phyloP scores from a whole-genome alignment of 1,284 basidiomycete genomes.

The Cryptococcus depauperatus region DNA sequence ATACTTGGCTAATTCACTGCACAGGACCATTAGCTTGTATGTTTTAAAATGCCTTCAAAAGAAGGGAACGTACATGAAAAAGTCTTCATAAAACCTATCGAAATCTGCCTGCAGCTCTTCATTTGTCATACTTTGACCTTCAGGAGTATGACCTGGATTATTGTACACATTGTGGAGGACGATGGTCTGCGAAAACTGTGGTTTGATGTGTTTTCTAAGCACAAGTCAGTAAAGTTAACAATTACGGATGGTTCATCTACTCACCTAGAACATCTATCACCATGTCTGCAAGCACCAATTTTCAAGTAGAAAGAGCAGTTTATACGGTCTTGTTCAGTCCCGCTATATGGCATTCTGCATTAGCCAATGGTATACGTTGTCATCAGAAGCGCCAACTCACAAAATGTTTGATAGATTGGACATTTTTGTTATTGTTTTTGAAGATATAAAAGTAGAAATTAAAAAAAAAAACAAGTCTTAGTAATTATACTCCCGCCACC shows the following conservation, averaged over 20 bases:
- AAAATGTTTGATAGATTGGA: constrained; percentile 45
- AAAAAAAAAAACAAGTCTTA: neutral
- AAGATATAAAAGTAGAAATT: neutral
- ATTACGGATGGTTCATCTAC: too few species aligned
- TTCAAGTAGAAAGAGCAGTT: constrained; percentile 48
- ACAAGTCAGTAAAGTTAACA: constrained; percentile 21
- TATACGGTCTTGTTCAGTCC: constrained; percentile 46
- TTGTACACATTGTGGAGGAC: constrained; percentile 98
- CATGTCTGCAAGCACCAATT: constrained; percentile 45
- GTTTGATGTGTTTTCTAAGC: constrained; percentile 84
- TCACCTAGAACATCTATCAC: constrained; percentile 43
- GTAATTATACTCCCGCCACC: constrained; percentile 10
- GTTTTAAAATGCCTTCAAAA: neutral
- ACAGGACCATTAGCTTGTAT: constrained; percentile 1
- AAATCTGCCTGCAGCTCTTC: constrained; percentile 85
- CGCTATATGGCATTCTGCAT: too few species aligned
- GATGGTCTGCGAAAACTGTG: constrained; percentile 94
- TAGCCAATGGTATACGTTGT: neutral
- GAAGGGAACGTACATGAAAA: constrained; percentile 56
- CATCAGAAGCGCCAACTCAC: constrained; percentile 23
- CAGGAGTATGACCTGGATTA: constrained; percentile 86
- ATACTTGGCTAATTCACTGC: constrained; percentile 77
- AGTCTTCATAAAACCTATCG: constrained; percentile 92
- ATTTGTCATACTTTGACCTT: constrained; percentile 57
- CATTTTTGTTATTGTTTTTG: constrained; percentile 26